Percentiles rank a stretch among this genome's conserved stretches.
phyloP scores from a whole-genome alignment of 2,329 filamentous ascomycete genomes.

The Aureobasidium sp. region DNA sequence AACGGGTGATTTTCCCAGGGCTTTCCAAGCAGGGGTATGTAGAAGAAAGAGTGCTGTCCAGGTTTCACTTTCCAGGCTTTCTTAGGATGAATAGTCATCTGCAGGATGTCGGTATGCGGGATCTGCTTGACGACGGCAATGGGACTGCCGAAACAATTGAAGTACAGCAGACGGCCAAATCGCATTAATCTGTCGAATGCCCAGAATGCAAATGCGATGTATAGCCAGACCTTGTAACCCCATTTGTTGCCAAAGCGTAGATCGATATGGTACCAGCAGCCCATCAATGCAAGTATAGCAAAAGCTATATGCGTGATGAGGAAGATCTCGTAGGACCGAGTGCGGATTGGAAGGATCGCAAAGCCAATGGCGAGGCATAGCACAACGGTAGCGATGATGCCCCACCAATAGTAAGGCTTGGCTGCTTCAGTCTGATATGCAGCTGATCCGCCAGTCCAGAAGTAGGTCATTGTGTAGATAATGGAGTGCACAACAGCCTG shows the following conservation, averaged over 20 bases:
- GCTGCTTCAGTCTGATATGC: constrained; percentile 25
- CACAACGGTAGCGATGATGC: constrained; percentile 35
- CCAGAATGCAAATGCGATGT: constrained; percentile 39
- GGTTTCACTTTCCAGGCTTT: constrained; percentile 30
- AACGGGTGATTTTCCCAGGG: constrained; percentile 52
- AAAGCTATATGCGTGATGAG: constrained; percentile 39
- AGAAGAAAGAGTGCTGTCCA: constrained; percentile 39
- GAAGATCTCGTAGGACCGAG: constrained; percentile 39
- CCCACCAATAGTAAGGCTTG: constrained; percentile 39
- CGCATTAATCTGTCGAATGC: constrained; percentile 41
- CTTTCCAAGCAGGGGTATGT: constrained; percentile 40
- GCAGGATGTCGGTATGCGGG: constrained; percentile 29
- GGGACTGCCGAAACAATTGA: constrained; percentile 30
- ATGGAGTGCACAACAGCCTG: constrained; percentile 43
- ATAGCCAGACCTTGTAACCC: constrained; percentile 46
- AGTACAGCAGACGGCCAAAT: constrained; percentile 30
- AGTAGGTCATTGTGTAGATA: constrained; percentile 34
- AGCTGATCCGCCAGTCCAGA: constrained; percentile 12
- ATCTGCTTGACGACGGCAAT: constrained; percentile 33
- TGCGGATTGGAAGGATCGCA: constrained; percentile 34
- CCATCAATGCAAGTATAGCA: constrained; percentile 36
- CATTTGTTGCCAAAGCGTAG: constrained; percentile 32
- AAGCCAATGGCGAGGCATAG: constrained; percentile 28
- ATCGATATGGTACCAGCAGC: constrained; percentile 39
- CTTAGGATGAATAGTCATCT: constrained; percentile 35